These are phyloP conservation scores for Botryosphaeria agaves DNA, from an alignment of 2,329 filamentous ascomycete species.

Conservation along the genomic window DNA sequence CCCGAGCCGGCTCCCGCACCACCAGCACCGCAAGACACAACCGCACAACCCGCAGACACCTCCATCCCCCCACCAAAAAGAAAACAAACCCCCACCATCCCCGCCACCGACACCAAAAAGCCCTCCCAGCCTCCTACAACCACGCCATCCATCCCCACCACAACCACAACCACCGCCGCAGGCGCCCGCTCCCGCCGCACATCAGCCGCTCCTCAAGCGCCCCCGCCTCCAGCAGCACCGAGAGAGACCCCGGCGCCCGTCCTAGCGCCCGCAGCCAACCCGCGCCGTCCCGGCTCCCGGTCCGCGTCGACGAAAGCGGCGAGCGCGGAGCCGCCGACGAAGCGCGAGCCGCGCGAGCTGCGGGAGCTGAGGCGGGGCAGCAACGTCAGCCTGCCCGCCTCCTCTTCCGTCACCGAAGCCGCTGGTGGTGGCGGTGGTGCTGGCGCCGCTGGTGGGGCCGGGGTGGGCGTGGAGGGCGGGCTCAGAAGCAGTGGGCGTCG, in stretches of 20 bases:
- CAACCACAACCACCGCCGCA: conserved; percentile 2
- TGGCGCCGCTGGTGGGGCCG: not conserved
- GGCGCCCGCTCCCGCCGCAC: conserved; percentile 4
- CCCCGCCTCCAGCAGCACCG: not conserved
- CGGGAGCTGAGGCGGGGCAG: conserved; percentile 26
- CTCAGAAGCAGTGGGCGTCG: conserved; percentile 24
- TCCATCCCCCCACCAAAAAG: not conserved
- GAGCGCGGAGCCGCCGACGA: conserved; percentile 27
- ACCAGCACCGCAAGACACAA: not conserved
- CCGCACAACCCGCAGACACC: not conserved
- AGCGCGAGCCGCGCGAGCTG: conserved; percentile 16
- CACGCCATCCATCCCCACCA: conserved; percentile 2
- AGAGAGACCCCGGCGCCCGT: conserved; percentile 6
- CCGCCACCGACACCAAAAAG: conserved; percentile 2
- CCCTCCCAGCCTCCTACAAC: conserved; percentile 4
- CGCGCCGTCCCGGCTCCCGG: conserved; percentile 17
- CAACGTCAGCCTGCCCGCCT: conserved; percentile 24
- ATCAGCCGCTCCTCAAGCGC: conserved; percentile 6
- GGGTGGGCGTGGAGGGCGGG: not conserved
- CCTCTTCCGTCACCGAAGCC: conserved; percentile 4
- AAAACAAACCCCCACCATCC: not conserved
- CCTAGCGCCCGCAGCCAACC: conserved; percentile 10
- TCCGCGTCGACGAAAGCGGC: conserved; percentile 26
- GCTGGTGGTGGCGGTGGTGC: conserved; percentile 3
- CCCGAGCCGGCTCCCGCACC: conserved; percentile 2